phyloP scores from a whole-genome alignment of 2,329 filamentous ascomycete species.

The Epichloe gansuensis region DNA sequence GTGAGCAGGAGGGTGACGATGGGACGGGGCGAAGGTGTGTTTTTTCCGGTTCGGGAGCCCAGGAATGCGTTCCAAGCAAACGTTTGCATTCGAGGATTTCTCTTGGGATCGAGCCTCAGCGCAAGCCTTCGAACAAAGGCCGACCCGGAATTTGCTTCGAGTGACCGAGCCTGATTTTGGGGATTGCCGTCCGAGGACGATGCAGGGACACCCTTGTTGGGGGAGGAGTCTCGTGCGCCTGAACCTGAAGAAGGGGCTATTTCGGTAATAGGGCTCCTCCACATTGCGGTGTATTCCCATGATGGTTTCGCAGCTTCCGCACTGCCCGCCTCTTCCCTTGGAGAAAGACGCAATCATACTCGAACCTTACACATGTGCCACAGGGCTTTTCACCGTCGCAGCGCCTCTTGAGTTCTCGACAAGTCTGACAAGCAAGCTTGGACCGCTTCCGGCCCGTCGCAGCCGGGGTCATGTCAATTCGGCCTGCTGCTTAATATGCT shows the following conservation, averaged over 20 bases:
- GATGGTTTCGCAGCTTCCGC: not conserved
- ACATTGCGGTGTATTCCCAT: not conserved
- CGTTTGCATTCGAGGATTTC: slow-evolving; percentile 38
- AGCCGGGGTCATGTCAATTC: not conserved
- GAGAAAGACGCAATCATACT: slow-evolving; percentile 39
- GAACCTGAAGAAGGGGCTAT: not conserved
- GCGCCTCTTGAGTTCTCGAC: slow-evolving; percentile 42
- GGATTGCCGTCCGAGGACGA: slow-evolving; percentile 8
- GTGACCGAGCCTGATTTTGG: slow-evolving; percentile 18
- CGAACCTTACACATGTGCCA: slow-evolving; percentile 38
- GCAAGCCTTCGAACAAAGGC: slow-evolving; percentile 41
- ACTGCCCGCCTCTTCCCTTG: not conserved
- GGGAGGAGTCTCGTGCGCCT: not conserved
- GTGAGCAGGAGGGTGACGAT: not conserved
- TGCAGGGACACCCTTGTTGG: too few relatives aligned
- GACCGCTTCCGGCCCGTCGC: slow-evolving; percentile 22
- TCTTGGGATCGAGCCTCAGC: slow-evolving; percentile 37
- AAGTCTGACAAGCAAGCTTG: slow-evolving; percentile 34
- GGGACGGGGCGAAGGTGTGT: not conserved
- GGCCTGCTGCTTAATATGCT: not conserved
- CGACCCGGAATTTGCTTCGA: slow-evolving; percentile 41
- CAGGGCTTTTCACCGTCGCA: slow-evolving; percentile 42
- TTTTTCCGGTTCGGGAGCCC: slow-evolving; percentile 24
- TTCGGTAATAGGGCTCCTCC: too few relatives aligned
- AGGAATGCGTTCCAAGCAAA: slow-evolving; percentile 41